Conservation (phyloP, 768 basidiomycete genomes). For the Auriscalpium vulgare region DNA sequence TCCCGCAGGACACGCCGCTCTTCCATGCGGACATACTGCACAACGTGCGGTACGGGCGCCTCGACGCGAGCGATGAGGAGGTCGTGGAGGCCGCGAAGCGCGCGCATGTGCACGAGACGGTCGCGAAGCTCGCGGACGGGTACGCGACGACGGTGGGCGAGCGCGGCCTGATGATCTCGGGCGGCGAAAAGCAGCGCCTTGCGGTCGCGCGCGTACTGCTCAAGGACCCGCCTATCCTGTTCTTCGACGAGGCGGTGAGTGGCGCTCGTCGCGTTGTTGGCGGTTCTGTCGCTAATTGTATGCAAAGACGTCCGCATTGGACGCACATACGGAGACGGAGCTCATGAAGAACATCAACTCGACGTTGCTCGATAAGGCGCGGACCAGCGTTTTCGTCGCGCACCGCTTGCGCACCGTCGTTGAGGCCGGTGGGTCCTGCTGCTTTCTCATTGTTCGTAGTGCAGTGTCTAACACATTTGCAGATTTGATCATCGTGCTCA, state of each 20-base stretch:
- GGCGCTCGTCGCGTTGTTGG: neutral
- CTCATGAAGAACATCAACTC: constrained; percentile 91
- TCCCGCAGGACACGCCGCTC: constrained; percentile 95
- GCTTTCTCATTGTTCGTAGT: neutral
- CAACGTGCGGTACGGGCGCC: constrained; percentile 87
- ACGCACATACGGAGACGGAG: constrained; percentile 91
- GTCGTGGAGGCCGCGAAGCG: constrained; percentile 76
- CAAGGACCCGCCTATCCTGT: constrained; percentile 92
- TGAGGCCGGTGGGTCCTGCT: constrained; percentile 59
- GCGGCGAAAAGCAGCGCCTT: constrained; percentile 95
- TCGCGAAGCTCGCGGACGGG: constrained; percentile 74
- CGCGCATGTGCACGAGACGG: constrained; percentile 81
- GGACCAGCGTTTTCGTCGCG: constrained; percentile 96
- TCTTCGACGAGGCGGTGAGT: constrained; percentile 96
- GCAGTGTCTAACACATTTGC: neutral
- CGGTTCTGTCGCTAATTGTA: neutral
- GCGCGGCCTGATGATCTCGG: constrained; percentile 95
- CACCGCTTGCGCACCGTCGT: constrained; percentile 86
- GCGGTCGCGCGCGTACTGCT: constrained; percentile 89
- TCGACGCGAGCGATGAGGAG: constrained; percentile 84
- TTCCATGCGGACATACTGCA: constrained; percentile 96
- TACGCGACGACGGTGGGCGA: constrained; percentile 93
- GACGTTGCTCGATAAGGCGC: constrained; percentile 62
- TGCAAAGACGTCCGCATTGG: constrained; percentile 84
- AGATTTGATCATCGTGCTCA: constrained; percentile 92